Evolutionary conservation across 805 yeast species (phyloP), one percentile per base, ranked within the genome.

Genomic region (Naumovozyma castellii): DNA sequence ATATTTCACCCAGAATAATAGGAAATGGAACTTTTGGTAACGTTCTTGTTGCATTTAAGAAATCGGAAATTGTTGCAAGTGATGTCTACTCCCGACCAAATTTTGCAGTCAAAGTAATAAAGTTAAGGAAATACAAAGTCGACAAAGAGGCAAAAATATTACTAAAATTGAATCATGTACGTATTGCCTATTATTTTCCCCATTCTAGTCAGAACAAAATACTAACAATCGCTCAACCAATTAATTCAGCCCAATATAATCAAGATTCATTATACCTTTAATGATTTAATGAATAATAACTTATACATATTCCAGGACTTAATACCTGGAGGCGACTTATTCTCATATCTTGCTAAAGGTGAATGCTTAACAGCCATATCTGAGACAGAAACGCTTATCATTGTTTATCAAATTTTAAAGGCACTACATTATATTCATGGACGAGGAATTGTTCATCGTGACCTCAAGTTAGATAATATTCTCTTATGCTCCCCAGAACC

Each of bases 401-500:
- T 78, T 3, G 61, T 71, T 0, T 78, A 57, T 45, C 88, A 81
- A 51, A 61, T 80, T 2, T 55, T 77, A 20, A 60, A 63, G 36
- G 86, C 84, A 0, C 55, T 81, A 10, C 51, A 61, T 20, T 78
- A 76, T 55, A 59, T 81, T 35, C 84, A 78, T 46, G 49, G 55
- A 3, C 59, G 65, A 10, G 72, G 73, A 5, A 64, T 80, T n/a
- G 78, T 73, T 3, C 86, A 80, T 48, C 61, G 86, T 29, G 87
- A 80, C 59, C 56, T 80, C 32, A 80, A 80, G 48, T 55, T 79
- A 28, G 88, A 80, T 45, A 82, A 82, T 46, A 68, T 82, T 18
- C 58, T 81, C 27, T 59, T 78, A 32, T 71, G 68, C 34, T 58
- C 72, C 0, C 80, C 82, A 5, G 61, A 67, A 17, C 73, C 75